Percentiles rank a stretch among this genome's conserved stretches.
phyloP scores from a whole-genome alignment of 305 asterid species.

The Andrographis paniculata region DNA sequence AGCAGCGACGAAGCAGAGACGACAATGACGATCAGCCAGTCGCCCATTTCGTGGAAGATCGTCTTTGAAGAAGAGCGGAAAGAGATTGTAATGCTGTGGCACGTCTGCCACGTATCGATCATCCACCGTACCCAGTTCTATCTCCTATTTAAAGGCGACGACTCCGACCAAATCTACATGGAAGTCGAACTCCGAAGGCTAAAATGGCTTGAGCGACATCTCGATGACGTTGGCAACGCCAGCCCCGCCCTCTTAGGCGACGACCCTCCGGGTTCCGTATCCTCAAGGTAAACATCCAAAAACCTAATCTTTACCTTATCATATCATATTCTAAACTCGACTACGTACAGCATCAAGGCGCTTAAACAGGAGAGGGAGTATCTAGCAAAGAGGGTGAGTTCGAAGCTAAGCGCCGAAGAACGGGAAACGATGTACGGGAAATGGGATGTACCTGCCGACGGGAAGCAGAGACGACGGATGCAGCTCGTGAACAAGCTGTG shows the following conservation, averaged over 20 bases:
- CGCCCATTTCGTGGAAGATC: constrained; percentile 47
- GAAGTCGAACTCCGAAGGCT: constrained; percentile 86
- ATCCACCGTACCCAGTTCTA: constrained; percentile 86
- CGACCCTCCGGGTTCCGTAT: constrained; percentile 75
- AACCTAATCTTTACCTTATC: neutral
- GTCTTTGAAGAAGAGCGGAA: constrained; percentile 72
- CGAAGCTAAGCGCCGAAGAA: constrained; percentile 64
- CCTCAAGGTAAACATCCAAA: constrained; percentile 51
- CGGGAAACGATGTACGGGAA: constrained; percentile 52
- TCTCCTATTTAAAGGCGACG: constrained; percentile 72
- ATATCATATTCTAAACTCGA: neutral
- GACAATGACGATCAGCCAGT: constrained; percentile 33
- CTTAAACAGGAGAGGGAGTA: constrained; percentile 89
- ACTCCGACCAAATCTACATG: constrained; percentile 79
- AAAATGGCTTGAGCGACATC: constrained; percentile 87
- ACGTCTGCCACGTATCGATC: constrained; percentile 82
- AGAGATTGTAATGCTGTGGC: constrained; percentile 92
- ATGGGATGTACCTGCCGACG: constrained; percentile 8
- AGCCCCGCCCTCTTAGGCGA: constrained; percentile 97
- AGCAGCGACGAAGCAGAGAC: constrained; percentile 44
- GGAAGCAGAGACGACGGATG: constrained; percentile 45
- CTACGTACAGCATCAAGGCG: constrained; percentile 60
- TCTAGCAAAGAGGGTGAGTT: constrained; percentile 78
- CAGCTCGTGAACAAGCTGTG: constrained; percentile 33
- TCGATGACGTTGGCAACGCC: constrained; percentile 87